A percentile compares a stretch with the other conserved stretches of the same genome.
Conservation (phyloP, 257 asterid genomes). For the Pogostemon cablin region DNA sequence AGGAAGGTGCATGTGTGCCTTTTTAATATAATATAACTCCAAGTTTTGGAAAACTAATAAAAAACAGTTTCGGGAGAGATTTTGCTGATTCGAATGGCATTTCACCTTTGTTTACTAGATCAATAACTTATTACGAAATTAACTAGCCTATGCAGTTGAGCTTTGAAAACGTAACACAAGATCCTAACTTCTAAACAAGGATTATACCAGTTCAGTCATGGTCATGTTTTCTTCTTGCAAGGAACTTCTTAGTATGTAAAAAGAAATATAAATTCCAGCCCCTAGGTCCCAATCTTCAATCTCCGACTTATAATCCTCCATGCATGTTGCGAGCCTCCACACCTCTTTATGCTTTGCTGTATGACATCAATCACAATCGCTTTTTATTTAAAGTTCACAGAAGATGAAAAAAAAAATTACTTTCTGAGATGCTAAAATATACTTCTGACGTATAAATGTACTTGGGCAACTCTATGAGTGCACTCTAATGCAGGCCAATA, state of each 20-base stretch:
- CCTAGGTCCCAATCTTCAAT: slow-evolving; percentile 97
- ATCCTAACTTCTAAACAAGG: slow-evolving; percentile 25
- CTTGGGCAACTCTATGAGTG: too few relatives aligned
- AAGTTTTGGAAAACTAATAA: background rate
- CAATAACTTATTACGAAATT: background rate
- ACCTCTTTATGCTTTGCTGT: slow-evolving; percentile 79
- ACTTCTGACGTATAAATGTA: too few relatives aligned
- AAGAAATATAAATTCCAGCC: slow-evolving; percentile 85
- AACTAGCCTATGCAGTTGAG: background rate
- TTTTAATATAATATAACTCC: background rate
- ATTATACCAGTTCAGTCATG: slow-evolving; percentile 63
- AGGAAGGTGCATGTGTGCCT: too few relatives aligned
- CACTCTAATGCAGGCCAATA: too few relatives aligned
- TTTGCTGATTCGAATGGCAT: background rate
- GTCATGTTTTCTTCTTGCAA: slow-evolving; percentile 63
- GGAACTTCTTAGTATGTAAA: slow-evolving; percentile 62
- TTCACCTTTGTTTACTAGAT: background rate
- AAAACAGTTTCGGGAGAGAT: background rate
- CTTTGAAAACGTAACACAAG: slow-evolving; percentile 8
- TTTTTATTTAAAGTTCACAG: background rate
- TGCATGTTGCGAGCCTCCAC: slow-evolving; percentile 74
- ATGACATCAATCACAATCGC: slow-evolving; percentile 35
- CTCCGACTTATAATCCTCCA: slow-evolving; percentile 86
- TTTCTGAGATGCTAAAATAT: slow-evolving; percentile 2
- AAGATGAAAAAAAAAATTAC: background rate